phyloP scores from a whole-genome alignment of 192 early-diverging fungal genomes.

The Coemansia sp. region DNA sequence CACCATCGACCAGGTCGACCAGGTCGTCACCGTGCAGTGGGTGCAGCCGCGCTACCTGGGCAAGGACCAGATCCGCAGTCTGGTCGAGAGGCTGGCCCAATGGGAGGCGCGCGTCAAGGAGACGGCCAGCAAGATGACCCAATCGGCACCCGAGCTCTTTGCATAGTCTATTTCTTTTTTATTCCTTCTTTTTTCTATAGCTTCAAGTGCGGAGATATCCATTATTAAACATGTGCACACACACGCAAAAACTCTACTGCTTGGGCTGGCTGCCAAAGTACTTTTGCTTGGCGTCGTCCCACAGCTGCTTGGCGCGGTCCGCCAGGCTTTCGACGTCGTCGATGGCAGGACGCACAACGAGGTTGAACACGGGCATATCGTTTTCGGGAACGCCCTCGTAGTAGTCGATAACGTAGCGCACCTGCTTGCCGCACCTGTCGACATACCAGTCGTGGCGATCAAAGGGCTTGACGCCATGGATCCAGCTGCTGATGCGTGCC shows the following conservation, averaged over 20 bases:
- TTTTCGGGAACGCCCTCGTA: constrained; percentile 74
- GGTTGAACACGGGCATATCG: constrained; percentile 79
- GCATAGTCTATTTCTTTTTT: constrained; percentile 4
- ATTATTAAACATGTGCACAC: no score
- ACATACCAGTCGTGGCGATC: constrained; percentile 98
- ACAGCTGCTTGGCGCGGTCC: constrained; percentile 63
- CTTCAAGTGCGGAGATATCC: neutral
- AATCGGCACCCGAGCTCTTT: constrained; percentile 45
- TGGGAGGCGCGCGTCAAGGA: constrained; percentile 82
- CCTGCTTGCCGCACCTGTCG: constrained; percentile 80
- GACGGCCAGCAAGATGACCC: constrained; percentile 41
- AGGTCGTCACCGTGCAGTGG: constrained; percentile 87
- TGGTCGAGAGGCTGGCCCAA: constrained; percentile 75
- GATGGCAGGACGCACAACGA: constrained; percentile 92
- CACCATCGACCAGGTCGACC: constrained; percentile 93
- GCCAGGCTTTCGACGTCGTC: constrained; percentile 67
- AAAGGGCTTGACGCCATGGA: constrained; percentile 82
- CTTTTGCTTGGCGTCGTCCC: constrained; percentile 40
- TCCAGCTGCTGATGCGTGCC: constrained; percentile 48
- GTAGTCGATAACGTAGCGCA: constrained; percentile 98
- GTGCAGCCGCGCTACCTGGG: constrained; percentile 97
- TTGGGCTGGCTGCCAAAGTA: no score
- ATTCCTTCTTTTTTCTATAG: neutral
- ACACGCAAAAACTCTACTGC: no score
- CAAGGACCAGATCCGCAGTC: constrained; percentile 78